These are phyloP conservation scores for Amanita phalloides DNA, from an alignment of 768 basidiomycete species.

Conservation along the genomic window DNA sequence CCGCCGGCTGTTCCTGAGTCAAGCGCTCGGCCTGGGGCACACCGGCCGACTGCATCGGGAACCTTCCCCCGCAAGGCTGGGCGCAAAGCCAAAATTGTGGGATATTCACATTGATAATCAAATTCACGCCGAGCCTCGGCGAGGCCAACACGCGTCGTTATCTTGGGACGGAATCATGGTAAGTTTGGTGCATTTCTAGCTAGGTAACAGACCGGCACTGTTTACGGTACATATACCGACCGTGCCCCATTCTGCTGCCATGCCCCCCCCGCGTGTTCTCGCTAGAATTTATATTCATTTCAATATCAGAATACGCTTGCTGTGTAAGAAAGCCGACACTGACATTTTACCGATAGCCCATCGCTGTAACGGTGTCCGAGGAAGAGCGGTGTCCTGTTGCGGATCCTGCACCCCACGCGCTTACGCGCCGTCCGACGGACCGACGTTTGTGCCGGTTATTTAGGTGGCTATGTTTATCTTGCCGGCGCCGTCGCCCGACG, in stretches of 20 bases:
- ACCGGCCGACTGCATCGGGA: not conserved
- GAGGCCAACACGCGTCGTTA: slow-evolving; percentile 7
- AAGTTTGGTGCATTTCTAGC: slow-evolving; percentile 9
- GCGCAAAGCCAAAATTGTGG: slow-evolving; percentile 33
- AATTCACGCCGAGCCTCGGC: not conserved
- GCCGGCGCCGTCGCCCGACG: not conserved
- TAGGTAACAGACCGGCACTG: not conserved
- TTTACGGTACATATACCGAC: not conserved
- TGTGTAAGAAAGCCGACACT: not conserved
- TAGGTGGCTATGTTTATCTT: not conserved
- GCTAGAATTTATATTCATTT: not conserved
- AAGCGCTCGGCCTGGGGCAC: not conserved
- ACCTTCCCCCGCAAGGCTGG: not conserved
- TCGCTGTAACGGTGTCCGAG: slow-evolving; percentile 8
- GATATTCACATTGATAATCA: slow-evolving; percentile 24
- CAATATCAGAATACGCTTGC: too few relatives aligned
- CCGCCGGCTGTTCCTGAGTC: not conserved
- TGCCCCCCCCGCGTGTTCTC: not conserved
- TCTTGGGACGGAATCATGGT: slow-evolving; percentile 34
- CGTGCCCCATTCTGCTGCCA: not conserved
- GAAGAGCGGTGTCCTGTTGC: not conserved
- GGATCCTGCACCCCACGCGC: not conserved
- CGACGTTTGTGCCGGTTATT: not conserved
- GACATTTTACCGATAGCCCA: slow-evolving; percentile 8
- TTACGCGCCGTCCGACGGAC: not conserved